These are phyloP conservation scores for Colletotrichum sp. DNA, from an alignment of 2,329 filamentous ascomycete species.

Conservation along the genomic window DNA sequence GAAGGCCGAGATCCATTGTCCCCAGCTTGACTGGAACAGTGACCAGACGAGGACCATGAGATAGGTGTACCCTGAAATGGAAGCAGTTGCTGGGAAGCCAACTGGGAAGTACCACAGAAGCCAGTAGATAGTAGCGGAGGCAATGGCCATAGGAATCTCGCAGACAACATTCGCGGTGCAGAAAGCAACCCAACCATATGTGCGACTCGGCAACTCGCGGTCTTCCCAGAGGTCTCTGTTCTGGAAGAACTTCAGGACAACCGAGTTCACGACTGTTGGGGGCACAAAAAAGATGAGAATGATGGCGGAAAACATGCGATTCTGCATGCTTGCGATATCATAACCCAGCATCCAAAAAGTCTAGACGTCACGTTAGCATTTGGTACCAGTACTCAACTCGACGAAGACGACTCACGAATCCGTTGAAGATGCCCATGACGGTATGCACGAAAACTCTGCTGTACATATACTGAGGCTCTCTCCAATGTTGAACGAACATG, in stretches of 20 bases:
- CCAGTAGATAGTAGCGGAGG: slow-evolving; percentile 72
- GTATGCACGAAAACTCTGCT: slow-evolving; percentile 76
- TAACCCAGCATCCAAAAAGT: slow-evolving; percentile 76
- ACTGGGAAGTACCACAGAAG: slow-evolving; percentile 79
- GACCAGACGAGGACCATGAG: slow-evolving; percentile 81
- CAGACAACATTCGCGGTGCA: slow-evolving; percentile 74
- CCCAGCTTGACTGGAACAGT: slow-evolving; percentile 77
- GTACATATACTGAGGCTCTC: slow-evolving; percentile 78
- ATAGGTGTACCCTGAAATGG: slow-evolving; percentile 75
- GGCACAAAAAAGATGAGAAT: slow-evolving; percentile 67
- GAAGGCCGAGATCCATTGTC: slow-evolving; percentile 85
- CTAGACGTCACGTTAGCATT: neutral
- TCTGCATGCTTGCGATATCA: slow-evolving; percentile 72
- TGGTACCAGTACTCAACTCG: neutral
- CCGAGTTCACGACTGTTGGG: slow-evolving; percentile 73
- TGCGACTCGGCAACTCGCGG: slow-evolving; percentile 74
- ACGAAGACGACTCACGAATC: slow-evolving; percentile 41
- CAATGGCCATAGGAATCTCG: slow-evolving; percentile 74
- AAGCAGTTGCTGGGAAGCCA: slow-evolving; percentile 69
- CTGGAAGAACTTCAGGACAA: slow-evolving; percentile 79
- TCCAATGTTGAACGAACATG: slow-evolving; percentile 76
- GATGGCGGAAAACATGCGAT: slow-evolving; percentile 78
- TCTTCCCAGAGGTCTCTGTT: slow-evolving; percentile 77
- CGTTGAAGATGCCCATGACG: slow-evolving; percentile 78
- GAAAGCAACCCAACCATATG: slow-evolving; percentile 81